Conservation (phyloP, 441 rosid species). For the Codiaeum variegatum region DNA sequence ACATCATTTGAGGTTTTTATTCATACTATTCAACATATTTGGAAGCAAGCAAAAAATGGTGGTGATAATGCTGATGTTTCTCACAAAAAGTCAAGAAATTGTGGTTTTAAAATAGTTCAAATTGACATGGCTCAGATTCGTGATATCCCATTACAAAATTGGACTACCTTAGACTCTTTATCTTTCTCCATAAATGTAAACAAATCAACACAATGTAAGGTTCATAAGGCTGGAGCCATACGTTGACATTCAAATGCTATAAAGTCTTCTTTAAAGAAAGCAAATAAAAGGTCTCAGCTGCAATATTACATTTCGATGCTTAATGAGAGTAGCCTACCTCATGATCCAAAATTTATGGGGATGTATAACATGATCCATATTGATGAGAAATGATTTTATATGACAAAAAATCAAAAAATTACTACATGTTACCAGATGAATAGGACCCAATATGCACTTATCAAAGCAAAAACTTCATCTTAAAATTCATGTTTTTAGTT, state of each 20-base stretch:
- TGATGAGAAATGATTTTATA: background rate
- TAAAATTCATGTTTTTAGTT: background rate
- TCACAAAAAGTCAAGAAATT: background rate
- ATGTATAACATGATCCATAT: background rate
- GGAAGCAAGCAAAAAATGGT: background rate
- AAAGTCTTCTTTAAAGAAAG: background rate
- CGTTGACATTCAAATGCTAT: background rate
- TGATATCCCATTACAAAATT: no score
- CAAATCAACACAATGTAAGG: no score
- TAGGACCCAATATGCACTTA: background rate
- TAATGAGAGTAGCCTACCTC: background rate
- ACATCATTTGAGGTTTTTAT: background rate
- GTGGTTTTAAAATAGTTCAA: background rate
- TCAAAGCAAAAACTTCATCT: background rate
- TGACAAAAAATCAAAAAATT: background rate
- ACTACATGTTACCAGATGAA: background rate
- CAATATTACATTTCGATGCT: background rate
- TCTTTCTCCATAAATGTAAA: no score
- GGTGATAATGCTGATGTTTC: background rate
- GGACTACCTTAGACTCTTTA: no score
- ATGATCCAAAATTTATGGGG: background rate
- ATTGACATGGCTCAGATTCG: background rate
- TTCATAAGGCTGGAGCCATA: no score
- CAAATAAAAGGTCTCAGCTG: background rate
- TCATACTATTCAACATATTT: background rate